Evolutionary conservation across 495 filamentous ascomycete species (phyloP), one percentile per base, ranked within the genome.

Genomic region (Saxispiralis lemnorum): DNA sequence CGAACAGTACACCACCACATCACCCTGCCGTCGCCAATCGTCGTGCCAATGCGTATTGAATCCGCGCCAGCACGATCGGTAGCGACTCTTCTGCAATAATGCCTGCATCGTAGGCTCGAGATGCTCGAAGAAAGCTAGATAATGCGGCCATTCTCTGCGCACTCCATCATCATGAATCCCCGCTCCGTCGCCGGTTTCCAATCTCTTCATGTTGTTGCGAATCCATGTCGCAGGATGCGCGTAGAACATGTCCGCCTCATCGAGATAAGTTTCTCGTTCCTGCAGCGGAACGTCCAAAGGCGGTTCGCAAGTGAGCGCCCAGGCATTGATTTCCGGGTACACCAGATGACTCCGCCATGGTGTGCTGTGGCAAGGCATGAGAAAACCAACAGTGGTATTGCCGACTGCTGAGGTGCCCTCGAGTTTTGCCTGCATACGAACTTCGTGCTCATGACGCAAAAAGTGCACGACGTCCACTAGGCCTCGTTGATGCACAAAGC

Each of bases 331-430:
- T 35, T 63, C 61, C 0, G 83, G 72, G 52, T 83, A 70, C 32
- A 87, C 67, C 28, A 96, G 69, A 55, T 87, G 83, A 6, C 78
- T 82, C 45, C 84, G 80, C 92, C 89, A 97, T n/a, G 89, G 88
- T 7, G 87, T 95, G 51, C 80, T 81, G 66, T 97, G 92, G 62
- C 89, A 97, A 13, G 92, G 89, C 70, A 89, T 93, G n/a, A 97
- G 69, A 62, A 96, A 95, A 3, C 78, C 83, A 6, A 75, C 79
- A 31, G 83, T 84, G 21, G 79, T 75, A 63, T 51, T 49, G 16
- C 2, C 12, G 2, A 15, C 16, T 6, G 9, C 24, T 16, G 4
- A 17, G 31, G 19, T n/a, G n/a, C 15, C n/a, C 2, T 32, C 12
- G n/a, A n/a, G 1, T 21, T 13, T 31, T 3, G 7, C 19, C 7